phyloP scores from a whole-genome alignment of 2,329 filamentous ascomycete genomes.

The Piedraia hortae region DNA sequence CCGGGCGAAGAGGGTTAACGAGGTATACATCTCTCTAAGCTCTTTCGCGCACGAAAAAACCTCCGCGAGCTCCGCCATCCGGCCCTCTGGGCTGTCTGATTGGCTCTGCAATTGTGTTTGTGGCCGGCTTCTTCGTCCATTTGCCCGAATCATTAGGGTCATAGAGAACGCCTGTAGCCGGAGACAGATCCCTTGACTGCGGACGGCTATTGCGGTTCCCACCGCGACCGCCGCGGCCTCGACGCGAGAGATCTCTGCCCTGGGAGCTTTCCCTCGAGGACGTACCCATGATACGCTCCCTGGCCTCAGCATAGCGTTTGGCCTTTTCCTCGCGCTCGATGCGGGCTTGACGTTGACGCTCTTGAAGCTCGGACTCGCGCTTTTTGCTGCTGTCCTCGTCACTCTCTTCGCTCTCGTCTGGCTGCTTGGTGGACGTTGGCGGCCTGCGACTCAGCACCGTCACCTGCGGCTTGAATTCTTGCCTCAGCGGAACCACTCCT shows the following conservation, averaged over 20 bases:
- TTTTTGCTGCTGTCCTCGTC: slow-evolving; percentile 33
- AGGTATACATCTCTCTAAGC: no score
- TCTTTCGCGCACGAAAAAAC: no score
- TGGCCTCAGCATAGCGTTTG: slow-evolving; percentile 63
- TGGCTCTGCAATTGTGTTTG: slow-evolving; percentile 35
- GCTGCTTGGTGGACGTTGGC: slow-evolving; percentile 29
- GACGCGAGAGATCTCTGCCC: slow-evolving; percentile 5
- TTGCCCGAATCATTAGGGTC: slow-evolving; percentile 41
- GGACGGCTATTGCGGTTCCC: slow-evolving; percentile 13
- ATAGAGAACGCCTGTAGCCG: slow-evolving; percentile 25
- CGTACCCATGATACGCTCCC: slow-evolving; percentile 64
- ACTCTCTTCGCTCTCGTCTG: slow-evolving; percentile 31
- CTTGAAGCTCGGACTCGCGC: slow-evolving; percentile 39
- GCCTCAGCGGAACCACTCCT: slow-evolving; percentile 32
- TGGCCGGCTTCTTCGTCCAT: slow-evolving; percentile 19
- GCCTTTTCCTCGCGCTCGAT: slow-evolving; percentile 71
- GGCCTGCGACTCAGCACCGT: slow-evolving; percentile 70
- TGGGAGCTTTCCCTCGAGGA: slow-evolving; percentile 11
- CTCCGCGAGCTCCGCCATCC: slow-evolving; percentile 46
- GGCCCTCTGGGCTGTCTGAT: slow-evolving; percentile 53
- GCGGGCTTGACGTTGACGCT: slow-evolving; percentile 51
- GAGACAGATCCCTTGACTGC: slow-evolving; percentile 5
- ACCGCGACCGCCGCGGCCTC: slow-evolving; percentile 9
- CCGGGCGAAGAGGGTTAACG: no score
- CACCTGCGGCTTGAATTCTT: slow-evolving; percentile 52